Base-by-base conservation (phyloP, 805 yeast species). In the Schizosaccharomyces osmophilus region DNA sequence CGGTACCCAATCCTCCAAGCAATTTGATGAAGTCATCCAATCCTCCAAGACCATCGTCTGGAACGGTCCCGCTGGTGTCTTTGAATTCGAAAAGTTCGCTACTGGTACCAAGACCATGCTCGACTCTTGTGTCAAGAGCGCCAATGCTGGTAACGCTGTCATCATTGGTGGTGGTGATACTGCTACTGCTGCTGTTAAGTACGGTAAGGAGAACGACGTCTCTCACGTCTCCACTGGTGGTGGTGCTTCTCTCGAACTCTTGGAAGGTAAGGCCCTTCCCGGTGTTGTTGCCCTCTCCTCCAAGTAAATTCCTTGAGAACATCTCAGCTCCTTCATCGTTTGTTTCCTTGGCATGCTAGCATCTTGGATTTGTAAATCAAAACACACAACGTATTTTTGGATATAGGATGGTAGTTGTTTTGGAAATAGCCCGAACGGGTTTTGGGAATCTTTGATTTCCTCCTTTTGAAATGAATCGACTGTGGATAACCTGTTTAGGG, bases 21-120 rank as follows among this genome's bases (percentile, higher is more conserved):
- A 85, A 68, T 93, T 85, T 73, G 80, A 83, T 67, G 82, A 77
- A 67, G 83, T 95, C 66, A 87, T 93, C 69, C 84, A 85, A 67
- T 79, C 84, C 76, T 94, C 98, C 69, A 88, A 90, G 83, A 93
- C 98, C 71, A 90, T 93, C 70, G 93, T 93, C 73, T 93, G 98
- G 98, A 93, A 93, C 80, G 98, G 98, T 74, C 98, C 98, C 67
- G 97, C 98, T 76, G 98, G 98, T 81, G 98, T 93, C 69, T 93
- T 93, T 74, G 98, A 93, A 79, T 93, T 93, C 72, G 95, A 87
- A 68, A 80, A 79, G 71, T 93, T 93, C 73, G 84, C 96, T 68
- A 75, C 75, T 64, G 97, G 97, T 77, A 90, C 97, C 73, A 86
- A 89, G 78, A 74, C 87, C 64, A 76, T 90, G 76, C 82, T 90